These are phyloP conservation scores for Claviceps pusilla DNA, from an alignment of 2,329 filamentous ascomycete species.

Conservation along the genomic window DNA sequence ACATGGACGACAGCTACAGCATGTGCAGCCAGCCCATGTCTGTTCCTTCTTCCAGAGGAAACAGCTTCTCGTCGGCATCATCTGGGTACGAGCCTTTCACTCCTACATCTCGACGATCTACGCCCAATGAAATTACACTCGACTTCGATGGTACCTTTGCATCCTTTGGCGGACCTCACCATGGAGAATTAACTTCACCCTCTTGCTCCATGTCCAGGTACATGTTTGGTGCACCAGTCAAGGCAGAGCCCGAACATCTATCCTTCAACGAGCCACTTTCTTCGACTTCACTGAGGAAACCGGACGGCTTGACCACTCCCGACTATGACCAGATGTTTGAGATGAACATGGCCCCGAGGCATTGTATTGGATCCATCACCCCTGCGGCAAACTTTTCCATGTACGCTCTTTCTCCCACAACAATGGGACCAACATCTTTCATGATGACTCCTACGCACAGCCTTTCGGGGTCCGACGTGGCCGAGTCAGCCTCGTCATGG, in stretches of 20 bases:
- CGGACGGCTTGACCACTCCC: slow-evolving; percentile 19
- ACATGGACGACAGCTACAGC: slow-evolving; percentile 26
- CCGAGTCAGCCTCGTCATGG: slow-evolving; percentile 24
- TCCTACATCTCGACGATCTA: slow-evolving; percentile 29
- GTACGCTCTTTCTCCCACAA: slow-evolving; percentile 20
- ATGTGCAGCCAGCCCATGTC: slow-evolving; percentile 22
- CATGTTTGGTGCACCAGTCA: slow-evolving; percentile 19
- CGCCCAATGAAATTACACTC: slow-evolving; percentile 23
- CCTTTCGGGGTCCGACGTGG: slow-evolving; percentile 24
- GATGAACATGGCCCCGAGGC: slow-evolving; percentile 19
- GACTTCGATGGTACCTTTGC: slow-evolving; percentile 22
- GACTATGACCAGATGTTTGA: slow-evolving; percentile 26
- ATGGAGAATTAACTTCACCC: slow-evolving; percentile 22
- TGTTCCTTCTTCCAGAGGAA: slow-evolving; percentile 20
- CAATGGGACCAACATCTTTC: slow-evolving; percentile 19
- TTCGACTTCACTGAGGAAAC: slow-evolving; percentile 22
- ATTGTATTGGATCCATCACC: slow-evolving; percentile 23
- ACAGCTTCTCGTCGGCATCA: slow-evolving; percentile 26
- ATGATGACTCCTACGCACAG: slow-evolving; percentile 27
- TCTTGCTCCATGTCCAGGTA: slow-evolving; percentile 19
- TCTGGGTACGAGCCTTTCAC: slow-evolving; percentile 29
- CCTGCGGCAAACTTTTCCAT: slow-evolving; percentile 22
- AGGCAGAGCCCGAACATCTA: slow-evolving; percentile 20
- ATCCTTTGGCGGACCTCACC: slow-evolving; percentile 12
- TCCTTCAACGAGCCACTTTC: slow-evolving; percentile 18